These are phyloP conservation scores for Crithidia sp. DNA, from an alignment of 208 protist species.

Conservation along the genomic window DNA sequence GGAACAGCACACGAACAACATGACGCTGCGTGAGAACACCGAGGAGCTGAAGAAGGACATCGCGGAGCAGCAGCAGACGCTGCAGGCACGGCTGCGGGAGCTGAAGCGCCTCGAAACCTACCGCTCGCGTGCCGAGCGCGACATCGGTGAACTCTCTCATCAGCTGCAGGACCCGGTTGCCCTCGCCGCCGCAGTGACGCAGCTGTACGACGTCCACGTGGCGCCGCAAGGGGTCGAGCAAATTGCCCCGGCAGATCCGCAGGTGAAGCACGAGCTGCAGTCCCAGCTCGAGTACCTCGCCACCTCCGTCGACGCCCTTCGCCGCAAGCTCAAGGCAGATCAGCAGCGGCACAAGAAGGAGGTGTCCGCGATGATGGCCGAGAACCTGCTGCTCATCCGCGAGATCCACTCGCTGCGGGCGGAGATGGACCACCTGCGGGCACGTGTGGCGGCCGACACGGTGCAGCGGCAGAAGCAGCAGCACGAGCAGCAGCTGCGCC, in stretches of 20 bases:
- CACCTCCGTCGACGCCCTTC: constrained; percentile 92
- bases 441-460: constrained; percentile 65
- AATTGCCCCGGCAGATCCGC: constrained; percentile 65
- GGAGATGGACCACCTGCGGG: constrained; percentile 86
- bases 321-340: constrained; percentile 91
- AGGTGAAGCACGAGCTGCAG: constrained; percentile 90
- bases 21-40: constrained; percentile 87
- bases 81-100: constrained; percentile 72
- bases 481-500: constrained; percentile 23
- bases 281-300: constrained; percentile 93
- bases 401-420: constrained; percentile 95
- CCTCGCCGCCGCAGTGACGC: constrained; percentile 82
- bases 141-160: constrained; percentile 85
- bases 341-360: constrained; percentile 90
- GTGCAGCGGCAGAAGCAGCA: constrained; percentile 38
- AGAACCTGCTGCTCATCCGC: constrained; percentile 95
- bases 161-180: constrained; percentile 89
- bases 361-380: constrained; percentile 93
- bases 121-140: constrained; percentile 78
- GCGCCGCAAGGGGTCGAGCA: constrained; percentile 66
- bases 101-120: constrained; percentile 92
- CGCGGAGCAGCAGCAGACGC: constrained; percentile 83
- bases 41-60: constrained; percentile 92
- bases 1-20: constrained; percentile 89
- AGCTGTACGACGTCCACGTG: constrained; percentile 91